phyloP scores from a whole-genome alignment of 2,329 filamentous ascomycete genomes.

The Colletotrichum melonis region DNA sequence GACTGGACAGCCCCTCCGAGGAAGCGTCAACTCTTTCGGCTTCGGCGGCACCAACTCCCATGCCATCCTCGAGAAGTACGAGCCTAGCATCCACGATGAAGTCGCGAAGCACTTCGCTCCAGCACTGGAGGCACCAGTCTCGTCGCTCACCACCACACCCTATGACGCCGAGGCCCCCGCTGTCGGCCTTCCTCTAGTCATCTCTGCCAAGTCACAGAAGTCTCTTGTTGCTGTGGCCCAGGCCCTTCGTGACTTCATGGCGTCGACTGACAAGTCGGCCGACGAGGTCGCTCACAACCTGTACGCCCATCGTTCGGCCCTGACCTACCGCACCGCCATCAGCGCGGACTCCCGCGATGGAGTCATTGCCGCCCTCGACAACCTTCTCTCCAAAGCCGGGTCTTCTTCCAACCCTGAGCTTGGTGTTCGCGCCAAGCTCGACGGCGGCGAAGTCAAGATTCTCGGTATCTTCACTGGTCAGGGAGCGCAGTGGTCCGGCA shows the following conservation, averaged over 20 bases:
- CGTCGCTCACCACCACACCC: background rate
- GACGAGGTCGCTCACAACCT: slow-evolving; percentile 29
- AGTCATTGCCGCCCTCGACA: slow-evolving; percentile 10
- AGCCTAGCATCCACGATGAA: slow-evolving; percentile 26
- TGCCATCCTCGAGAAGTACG: slow-evolving; percentile 37
- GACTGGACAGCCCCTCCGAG: slow-evolving; percentile 35
- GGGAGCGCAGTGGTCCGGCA: slow-evolving; percentile 46
- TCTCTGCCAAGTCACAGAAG: slow-evolving; percentile 34
- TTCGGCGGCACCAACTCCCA: slow-evolving; percentile 40
- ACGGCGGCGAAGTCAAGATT: slow-evolving; percentile 31
- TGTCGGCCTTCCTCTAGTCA: slow-evolving; percentile 17
- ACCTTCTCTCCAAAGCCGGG: slow-evolving; percentile 24
- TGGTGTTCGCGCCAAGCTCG: slow-evolving; percentile 29
- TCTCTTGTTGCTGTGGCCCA: slow-evolving; percentile 23
- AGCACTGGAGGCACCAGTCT: background rate
- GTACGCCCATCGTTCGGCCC: slow-evolving; percentile 22
- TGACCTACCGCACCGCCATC: slow-evolving; percentile 26
- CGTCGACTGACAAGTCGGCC: background rate
- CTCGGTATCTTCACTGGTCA: slow-evolving; percentile 49
- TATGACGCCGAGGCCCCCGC: background rate
- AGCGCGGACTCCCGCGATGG: slow-evolving; percentile 16
- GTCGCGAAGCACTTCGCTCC: slow-evolving; percentile 27
- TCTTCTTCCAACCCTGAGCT: slow-evolving; percentile 25
- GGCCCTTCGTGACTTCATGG: slow-evolving; percentile 24
- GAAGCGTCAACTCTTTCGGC: slow-evolving; percentile 40